These are phyloP conservation scores for Solanum lignicaule DNA, from an alignment of 257 asterid species.

Conservation along the genomic window DNA sequence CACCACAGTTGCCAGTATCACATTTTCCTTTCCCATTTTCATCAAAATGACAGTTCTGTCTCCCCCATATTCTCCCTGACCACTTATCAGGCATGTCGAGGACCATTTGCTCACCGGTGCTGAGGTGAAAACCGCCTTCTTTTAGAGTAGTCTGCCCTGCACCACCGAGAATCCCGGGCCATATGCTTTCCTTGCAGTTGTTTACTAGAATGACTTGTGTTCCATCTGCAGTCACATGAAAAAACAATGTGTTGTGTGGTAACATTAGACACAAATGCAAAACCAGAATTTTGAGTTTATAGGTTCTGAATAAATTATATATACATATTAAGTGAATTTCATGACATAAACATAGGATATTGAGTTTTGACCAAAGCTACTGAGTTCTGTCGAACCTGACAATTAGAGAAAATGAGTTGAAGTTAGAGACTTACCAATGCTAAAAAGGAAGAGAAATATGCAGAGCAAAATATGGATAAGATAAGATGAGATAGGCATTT, in stretches of 20 bases:
- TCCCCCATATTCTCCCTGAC: conserved; percentile 92
- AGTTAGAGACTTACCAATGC: conserved; percentile 22
- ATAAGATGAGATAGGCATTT: conserved; percentile 21
- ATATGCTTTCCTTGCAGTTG: conserved; percentile 77
- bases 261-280: neutral
- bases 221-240: conserved; percentile 44
- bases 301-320: neutral
- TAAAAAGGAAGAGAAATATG: conserved; percentile 20
- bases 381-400: neutral
- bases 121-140: conserved; percentile 69
- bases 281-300: neutral
- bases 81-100: conserved; percentile 65
- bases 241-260: neutral
- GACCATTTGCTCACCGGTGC: conserved; percentile 41
- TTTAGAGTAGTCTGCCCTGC: conserved; percentile 53
- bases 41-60: conserved; percentile 57
- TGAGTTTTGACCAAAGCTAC: neutral
- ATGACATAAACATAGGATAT: too few species aligned
- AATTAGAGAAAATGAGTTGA: neutral
- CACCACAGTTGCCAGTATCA: conserved; percentile 70
- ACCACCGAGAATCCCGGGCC: conserved; percentile 83
- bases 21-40: conserved; percentile 50
- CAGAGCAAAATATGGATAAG: conserved; percentile 14
- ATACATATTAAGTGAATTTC: neutral
- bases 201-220: conserved; percentile 66